These are phyloP conservation scores for Aureobasidium sp. DNA, from an alignment of 2,329 filamentous ascomycete genomes.

Conservation along the genomic window DNA sequence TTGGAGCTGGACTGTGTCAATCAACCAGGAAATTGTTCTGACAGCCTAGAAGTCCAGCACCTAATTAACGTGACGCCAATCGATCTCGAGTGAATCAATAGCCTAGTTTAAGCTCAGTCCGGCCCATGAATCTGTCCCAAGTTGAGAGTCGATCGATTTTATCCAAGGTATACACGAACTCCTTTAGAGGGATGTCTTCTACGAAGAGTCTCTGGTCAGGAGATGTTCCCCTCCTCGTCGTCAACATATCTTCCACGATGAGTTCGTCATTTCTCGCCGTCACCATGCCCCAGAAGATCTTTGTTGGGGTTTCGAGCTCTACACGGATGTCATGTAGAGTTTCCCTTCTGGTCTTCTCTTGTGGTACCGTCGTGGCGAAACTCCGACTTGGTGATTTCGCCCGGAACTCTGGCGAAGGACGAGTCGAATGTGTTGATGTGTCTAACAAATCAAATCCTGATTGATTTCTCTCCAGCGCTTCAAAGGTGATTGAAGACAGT, in stretches of 20 bases:
- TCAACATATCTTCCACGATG: background rate
- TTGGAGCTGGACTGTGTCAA: too few species aligned
- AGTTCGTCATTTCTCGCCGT: background rate
- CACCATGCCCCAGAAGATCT: background rate
- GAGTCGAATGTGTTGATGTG: background rate
- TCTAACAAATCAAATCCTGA: background rate
- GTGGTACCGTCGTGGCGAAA: background rate
- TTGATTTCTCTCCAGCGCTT: background rate
- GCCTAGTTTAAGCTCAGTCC: background rate
- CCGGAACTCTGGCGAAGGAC: background rate
- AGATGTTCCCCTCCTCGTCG: too few species aligned
- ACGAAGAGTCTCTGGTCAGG: too few species aligned
- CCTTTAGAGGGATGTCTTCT: background rate
- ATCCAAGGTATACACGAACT: background rate
- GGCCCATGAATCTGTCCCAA: background rate
- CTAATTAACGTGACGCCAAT: too few species aligned
- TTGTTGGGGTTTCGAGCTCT: background rate
- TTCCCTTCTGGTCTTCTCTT: background rate
- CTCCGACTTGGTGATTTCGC: background rate
- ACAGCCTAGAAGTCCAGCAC: too few species aligned
- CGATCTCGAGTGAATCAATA: background rate
- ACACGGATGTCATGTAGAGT: background rate
- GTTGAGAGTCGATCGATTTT: background rate
- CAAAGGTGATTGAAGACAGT: background rate
- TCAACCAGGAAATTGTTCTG: too few species aligned